Base-by-base conservation (phyloP, 2,329 filamentous ascomycete species). In the Purpureocillium takamizusanense region DNA sequence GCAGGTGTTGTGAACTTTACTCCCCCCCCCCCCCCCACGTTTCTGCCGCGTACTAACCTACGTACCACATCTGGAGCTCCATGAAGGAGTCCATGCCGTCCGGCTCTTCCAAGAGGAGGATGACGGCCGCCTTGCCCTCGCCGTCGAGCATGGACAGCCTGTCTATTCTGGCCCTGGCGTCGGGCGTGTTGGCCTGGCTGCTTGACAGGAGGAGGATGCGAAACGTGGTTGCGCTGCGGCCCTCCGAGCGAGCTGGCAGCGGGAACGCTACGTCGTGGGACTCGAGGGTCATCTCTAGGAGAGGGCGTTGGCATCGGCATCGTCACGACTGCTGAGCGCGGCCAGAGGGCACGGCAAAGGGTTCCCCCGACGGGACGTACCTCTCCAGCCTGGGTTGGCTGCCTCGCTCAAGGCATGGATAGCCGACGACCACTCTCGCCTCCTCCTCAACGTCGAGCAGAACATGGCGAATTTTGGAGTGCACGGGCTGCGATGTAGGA, bases 251-350 rank as follows among this genome's bases (percentile, higher is more conserved):
- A 32, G 38, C 14, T 8, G 33, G 36, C 15, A 68, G 38, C 4
- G 55, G 54, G 29, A 75, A 55, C 12, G 63, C 63, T 23, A 73
- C 47, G 44, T 75, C 72, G 43, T 73, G 65, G 2, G 57, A 61
- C 13, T 54, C 48, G 3, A 74, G 52, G 13, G 49, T 53, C 4
- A 50, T 47, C 50, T 72, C 70, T 74, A 34, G 5, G 13, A 14
- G 14, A 13, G 33, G 21, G 21, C 21, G 21, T 25, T 25, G 21
- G 21, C 21, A 10, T 25, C 5, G 5, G 10, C 21, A 6, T 25
- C 21, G 5, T 31, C 31, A 25, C n/a, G n/a, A n/a, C n/a, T n/a
- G n/a, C n/a, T n/a, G n/a, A n/a, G n/a, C n/a, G n/a, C n/a, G n/a
- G 40, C 41, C 31, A 27, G 31, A 47, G 27, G 44, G 23, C 37